Base-by-base conservation (phyloP, 192 early-diverging fungal species). In the Pilaira anomala region DNA sequence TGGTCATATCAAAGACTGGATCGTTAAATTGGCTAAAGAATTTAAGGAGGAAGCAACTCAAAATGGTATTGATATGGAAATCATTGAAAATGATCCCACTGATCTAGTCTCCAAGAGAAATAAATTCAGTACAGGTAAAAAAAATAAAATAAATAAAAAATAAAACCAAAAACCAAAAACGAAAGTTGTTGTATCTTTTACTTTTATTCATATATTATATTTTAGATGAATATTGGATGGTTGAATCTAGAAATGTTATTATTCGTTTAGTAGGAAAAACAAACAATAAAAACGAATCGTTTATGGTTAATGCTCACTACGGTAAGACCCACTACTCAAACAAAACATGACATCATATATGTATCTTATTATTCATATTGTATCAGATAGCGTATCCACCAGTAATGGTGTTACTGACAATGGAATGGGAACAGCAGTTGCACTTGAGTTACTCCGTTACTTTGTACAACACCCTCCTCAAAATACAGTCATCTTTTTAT, bases 361-460 rank as follows among this genome's bases (percentile, higher is more conserved):
- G 22, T 44, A 18, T 30, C 42, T 62, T 11, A 48, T 19, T 49
- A 26, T 12, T 39, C 33, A 30, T 46, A 25, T 22, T 42, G 33
- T 29, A 25, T 48, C 62, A 82, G 88, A 88, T 36, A 80, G 83
- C 21, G 88, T 87, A 3, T 77, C 85, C 2, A 79, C 86, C 59
- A 85, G 85, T 65, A 75, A 88, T 53, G 88, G 88, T 55, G 86
- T 85, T 21, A 88, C 80, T 25, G 88, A 90, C 54, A 85, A 87
- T 52, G 88, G 88, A 8, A 82, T 88, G 18, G 86, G 85, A 22
- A 80, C 86, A 1, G 76, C 76, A 22, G 80, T 82, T 4, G 82
- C 78, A n/a, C 63, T 90, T 29, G 88, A 87, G 72, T 77, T 79
- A 48, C 65, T 86, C 45, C 83, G 85, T 42, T 87, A 79, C 52